Evolutionary conservation across 2,329 filamentous ascomycete species (phyloP).

Genomic region (Phyllosticta citriasiana): DNA sequence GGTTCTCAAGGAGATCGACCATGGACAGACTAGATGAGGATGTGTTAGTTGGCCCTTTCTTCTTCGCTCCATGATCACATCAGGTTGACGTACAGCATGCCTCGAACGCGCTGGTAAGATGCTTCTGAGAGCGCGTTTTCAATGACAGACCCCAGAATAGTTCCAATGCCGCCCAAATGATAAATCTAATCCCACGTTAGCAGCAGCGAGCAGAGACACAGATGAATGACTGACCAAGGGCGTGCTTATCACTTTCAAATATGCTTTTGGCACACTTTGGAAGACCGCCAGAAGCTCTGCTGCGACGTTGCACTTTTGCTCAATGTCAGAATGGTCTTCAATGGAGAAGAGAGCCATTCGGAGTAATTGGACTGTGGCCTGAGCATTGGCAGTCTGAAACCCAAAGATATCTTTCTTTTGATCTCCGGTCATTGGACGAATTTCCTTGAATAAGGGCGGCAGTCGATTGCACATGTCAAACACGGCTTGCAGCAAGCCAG

Average conservation of each 20-base stretch:
- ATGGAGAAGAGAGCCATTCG: slow-evolving; percentile 37
- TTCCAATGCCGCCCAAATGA: slow-evolving; percentile 40
- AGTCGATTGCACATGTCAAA: slow-evolving; percentile 19
- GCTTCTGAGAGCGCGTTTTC: slow-evolving; percentile 34
- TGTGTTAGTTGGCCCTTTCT: background rate
- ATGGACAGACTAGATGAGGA: slow-evolving; percentile 20
- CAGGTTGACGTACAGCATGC: slow-evolving; percentile 24
- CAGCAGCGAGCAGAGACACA: background rate
- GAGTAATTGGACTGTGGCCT: slow-evolving; percentile 38
- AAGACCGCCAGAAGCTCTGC: slow-evolving; percentile 36
- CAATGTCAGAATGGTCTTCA: slow-evolving; percentile 25
- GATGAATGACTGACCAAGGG: slow-evolving; percentile 24
- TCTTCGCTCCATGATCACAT: too few species aligned
- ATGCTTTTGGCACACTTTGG: slow-evolving; percentile 33
- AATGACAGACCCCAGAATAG: slow-evolving; percentile 40
- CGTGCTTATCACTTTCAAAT: slow-evolving; percentile 39
- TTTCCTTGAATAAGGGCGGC: slow-evolving; percentile 22
- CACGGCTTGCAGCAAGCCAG: slow-evolving; percentile 19
- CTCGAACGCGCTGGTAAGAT: slow-evolving; percentile 33
- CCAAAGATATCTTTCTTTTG: slow-evolving; percentile 31
- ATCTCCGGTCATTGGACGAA: slow-evolving; percentile 22
- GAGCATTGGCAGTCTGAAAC: slow-evolving; percentile 43
- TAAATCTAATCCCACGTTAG: slow-evolving; percentile 22
- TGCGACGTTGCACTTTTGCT: slow-evolving; percentile 38
- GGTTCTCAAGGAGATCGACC: slow-evolving; percentile 35